Evolutionary conservation across 2,329 filamentous ascomycete species (phyloP).

Genomic region (Claviceps capensis): DNA sequence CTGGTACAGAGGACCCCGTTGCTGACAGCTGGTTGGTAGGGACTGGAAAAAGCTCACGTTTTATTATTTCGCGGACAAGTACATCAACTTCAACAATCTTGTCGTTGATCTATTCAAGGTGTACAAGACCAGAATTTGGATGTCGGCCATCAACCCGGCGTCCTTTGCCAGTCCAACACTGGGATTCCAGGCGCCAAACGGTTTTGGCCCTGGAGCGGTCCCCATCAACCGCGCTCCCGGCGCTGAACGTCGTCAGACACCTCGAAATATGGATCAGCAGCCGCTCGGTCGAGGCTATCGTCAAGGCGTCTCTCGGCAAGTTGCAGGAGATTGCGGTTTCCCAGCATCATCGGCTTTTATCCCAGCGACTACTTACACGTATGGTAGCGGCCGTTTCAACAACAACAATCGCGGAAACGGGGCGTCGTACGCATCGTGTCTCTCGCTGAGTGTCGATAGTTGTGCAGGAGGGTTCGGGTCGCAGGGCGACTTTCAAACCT

Average conservation of each 20-base stretch:
- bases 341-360: conserved; percentile 20
- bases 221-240: conserved; percentile 35
- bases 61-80: conserved; percentile 95
- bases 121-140: conserved; percentile 99
- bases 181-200: conserved; percentile 55
- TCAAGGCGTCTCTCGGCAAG: conserved; percentile 27
- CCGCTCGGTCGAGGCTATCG: conserved; percentile 29
- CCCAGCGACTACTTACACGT: conserved; percentile 22
- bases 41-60: conserved; percentile 99
- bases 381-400: conserved; percentile 19
- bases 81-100: conserved; percentile 97
- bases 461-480: conserved; percentile 21
- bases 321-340: conserved; percentile 28
- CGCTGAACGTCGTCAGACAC: conserved; percentile 34
- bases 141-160: conserved; percentile 96
- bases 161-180: conserved; percentile 75
- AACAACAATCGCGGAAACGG: conserved; percentile 16
- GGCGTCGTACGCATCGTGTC: conserved; percentile 15
- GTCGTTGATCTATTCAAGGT: conserved; percentile 98
- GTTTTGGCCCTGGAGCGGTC: conserved; percentile 53
- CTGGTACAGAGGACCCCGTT: not conserved
- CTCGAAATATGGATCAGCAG: conserved; percentile 23
- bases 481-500: conserved; percentile 29
- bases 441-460: conserved; percentile 16
- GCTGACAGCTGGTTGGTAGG: conserved; percentile 34